A percentile compares a stretch with the other conserved stretches of the same genome.
phyloP scores from a whole-genome alignment of 805 yeast genomes.

The Nakazawaea wyomingensis region DNA sequence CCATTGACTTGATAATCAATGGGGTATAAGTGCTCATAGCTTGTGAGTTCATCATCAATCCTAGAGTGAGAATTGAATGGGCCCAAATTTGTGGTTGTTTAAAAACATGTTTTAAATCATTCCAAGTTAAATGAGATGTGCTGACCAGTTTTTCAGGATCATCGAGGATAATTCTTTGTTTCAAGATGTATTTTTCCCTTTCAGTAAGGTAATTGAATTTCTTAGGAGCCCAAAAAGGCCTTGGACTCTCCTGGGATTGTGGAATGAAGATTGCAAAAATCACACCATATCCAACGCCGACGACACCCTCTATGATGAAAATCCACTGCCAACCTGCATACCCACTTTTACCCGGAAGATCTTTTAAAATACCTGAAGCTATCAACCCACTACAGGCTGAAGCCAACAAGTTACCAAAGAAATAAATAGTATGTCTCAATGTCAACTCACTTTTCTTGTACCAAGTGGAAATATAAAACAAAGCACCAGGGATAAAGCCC shows the following conservation, averaged over 20 bases:
- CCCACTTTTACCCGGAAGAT: conserved; percentile 25
- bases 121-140: not conserved
- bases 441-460: conserved; percentile 56
- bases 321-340: conserved; percentile 63
- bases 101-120: not conserved
- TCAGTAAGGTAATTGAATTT: conserved; percentile 7
- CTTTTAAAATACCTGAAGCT: conserved; percentile 45
- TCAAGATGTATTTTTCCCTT: conserved; percentile 14
- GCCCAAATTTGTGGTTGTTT: conserved; percentile 1
- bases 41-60: conserved; percentile 10
- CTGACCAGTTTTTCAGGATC: conserved; percentile 26
- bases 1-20: conserved; percentile 13
- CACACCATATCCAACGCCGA: conserved; percentile 17
- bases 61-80: conserved; percentile 3
- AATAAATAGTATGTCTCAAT: conserved; percentile 38
- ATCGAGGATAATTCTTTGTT: conserved; percentile 13
- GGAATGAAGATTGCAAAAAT: conserved; percentile 29
- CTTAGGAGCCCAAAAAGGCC: conserved; percentile 21
- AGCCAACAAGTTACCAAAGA: conserved; percentile 42
- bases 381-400: conserved; percentile 26
- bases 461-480: conserved; percentile 63
- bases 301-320: conserved; percentile 56
- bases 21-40: conserved; percentile 15
- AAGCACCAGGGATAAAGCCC: conserved; percentile 63
- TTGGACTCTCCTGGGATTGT: conserved; percentile 20